phyloP scores from a whole-genome alignment of 1,284 basidiomycete genomes.

The Prillingera fragicola region DNA sequence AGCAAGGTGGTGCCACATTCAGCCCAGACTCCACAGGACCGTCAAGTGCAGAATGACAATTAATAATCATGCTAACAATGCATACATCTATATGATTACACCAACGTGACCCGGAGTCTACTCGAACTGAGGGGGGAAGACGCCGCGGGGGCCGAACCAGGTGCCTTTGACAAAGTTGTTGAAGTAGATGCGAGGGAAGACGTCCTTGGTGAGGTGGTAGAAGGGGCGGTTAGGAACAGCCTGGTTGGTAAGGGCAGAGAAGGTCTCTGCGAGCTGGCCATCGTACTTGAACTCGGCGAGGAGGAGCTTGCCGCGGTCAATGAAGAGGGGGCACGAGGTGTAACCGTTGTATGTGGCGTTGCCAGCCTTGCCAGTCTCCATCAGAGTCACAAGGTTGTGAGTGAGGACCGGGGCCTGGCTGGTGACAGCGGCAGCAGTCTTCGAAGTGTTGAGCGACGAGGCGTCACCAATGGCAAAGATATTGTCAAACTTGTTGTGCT shows the following conservation, averaged over 20 bases:
- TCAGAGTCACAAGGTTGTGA: slow-evolving; percentile 74
- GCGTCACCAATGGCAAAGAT: slow-evolving; percentile 88
- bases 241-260: slow-evolving; percentile 65
- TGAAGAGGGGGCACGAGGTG: slow-evolving; percentile 51
- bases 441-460: slow-evolving; percentile 85
- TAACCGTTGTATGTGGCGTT: slow-evolving; percentile 73
- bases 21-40: no score
- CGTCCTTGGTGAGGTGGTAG: slow-evolving; percentile 84
- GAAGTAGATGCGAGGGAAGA: slow-evolving; percentile 89
- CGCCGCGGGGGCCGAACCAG: slow-evolving; percentile 45
- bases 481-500: slow-evolving; percentile 74
- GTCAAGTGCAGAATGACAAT: no score
- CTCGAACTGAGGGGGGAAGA: slow-evolving; percentile 44
- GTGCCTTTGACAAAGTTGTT: slow-evolving; percentile 65
- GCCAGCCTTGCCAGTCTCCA: slow-evolving; percentile 65
- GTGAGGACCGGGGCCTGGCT: slow-evolving; percentile 86
- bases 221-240: slow-evolving; percentile 59
- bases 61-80: no score
- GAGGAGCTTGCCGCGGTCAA: slow-evolving; percentile 59
- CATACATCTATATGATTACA: no score
- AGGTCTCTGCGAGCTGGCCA: slow-evolving; percentile 77
- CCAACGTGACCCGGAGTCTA: no score
- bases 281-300: slow-evolving; percentile 83
- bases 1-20: no score
- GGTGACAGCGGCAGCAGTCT: slow-evolving; percentile 91